A percentile compares a stretch with the other conserved stretches of the same genome.
Evolutionary conservation across 1,284 basidiomycete species (phyloP).

Genomic region (Chiua sp.): DNA sequence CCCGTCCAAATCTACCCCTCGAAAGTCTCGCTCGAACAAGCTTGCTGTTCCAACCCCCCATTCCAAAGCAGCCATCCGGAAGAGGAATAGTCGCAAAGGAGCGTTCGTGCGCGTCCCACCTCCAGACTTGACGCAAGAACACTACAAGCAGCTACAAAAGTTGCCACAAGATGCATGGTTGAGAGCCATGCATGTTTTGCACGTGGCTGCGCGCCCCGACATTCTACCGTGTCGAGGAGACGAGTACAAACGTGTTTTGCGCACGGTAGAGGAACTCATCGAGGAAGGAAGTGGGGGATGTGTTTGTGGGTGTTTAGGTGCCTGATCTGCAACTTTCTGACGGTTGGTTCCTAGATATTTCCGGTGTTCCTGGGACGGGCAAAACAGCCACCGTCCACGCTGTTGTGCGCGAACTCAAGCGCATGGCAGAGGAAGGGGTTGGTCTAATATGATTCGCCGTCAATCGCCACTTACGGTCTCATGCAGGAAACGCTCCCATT

Average conservation of each 20-base stretch:
- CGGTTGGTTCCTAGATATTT: slow-evolving; percentile 72
- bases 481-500: slow-evolving; percentile 89
- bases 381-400: slow-evolving; percentile 98
- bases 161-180: slow-evolving; percentile 81
- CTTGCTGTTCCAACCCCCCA: slow-evolving; percentile 68
- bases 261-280: slow-evolving; percentile 83
- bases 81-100: slow-evolving; percentile 41
- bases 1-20: slow-evolving; percentile 36
- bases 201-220: slow-evolving; percentile 94
- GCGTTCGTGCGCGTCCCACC: slow-evolving; percentile 43
- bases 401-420: slow-evolving; percentile 86
- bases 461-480: neutral
- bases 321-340: slow-evolving; percentile 2
- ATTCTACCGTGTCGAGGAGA: slow-evolving; percentile 89
- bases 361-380: slow-evolving; percentile 97
- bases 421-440: slow-evolving; percentile 83
- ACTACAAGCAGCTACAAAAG: slow-evolving; percentile 45
- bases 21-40: slow-evolving; percentile 33
- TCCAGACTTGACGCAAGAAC: slow-evolving; percentile 39
- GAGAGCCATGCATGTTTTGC: slow-evolving; percentile 86
- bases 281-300: slow-evolving; percentile 96
- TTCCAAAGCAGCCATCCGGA: slow-evolving; percentile 62
- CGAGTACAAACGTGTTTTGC: slow-evolving; percentile 83
- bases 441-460: slow-evolving; percentile 29
- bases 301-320: slow-evolving; percentile 70